Evolutionary conservation across 1,284 basidiomycete species (phyloP).

Genomic region (Pseudozyma pruni): DNA sequence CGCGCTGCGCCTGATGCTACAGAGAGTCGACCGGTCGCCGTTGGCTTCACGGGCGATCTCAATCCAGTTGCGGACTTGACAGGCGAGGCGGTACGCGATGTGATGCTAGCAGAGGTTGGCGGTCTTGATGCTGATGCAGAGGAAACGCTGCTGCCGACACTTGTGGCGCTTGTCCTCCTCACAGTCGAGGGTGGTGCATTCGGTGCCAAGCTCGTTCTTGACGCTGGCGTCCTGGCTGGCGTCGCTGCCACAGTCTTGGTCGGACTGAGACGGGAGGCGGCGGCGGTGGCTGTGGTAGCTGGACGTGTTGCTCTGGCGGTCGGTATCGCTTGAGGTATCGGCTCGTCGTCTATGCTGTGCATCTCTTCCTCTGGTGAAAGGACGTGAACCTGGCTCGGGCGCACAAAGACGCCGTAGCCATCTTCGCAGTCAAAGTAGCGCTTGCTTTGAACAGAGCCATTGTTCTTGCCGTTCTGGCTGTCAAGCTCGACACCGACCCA

Average conservation of each 20-base stretch:
- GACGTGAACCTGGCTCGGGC: slow-evolving; percentile 84
- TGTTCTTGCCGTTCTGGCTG: slow-evolving; percentile 85
- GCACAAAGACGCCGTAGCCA: slow-evolving; percentile 87
- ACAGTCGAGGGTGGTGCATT: slow-evolving; percentile 19
- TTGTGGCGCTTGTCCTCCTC: slow-evolving; percentile 21
- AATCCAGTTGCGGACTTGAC: slow-evolving; percentile 20
- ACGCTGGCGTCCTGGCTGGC: slow-evolving; percentile 20
- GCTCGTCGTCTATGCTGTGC: slow-evolving; percentile 47
- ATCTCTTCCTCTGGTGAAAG: slow-evolving; percentile 63
- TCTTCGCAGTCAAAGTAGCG: slow-evolving; percentile 85
- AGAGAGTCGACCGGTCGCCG: slow-evolving; percentile 21
- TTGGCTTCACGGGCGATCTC: slow-evolving; percentile 41
- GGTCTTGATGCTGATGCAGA: slow-evolving; percentile 33
- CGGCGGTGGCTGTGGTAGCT: slow-evolving; percentile 4
- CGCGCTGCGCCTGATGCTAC: slow-evolving; percentile 27
- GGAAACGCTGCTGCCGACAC: slow-evolving; percentile 23
- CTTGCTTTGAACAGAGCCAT: slow-evolving; percentile 85
- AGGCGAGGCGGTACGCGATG: slow-evolving; percentile 27
- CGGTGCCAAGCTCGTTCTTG: slow-evolving; percentile 18
- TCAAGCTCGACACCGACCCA: slow-evolving; percentile 94
- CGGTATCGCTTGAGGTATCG: slow-evolving; percentile 2
- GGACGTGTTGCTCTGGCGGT: slow-evolving; percentile 22
- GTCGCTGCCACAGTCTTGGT: slow-evolving; percentile 32
- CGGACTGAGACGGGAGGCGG: slow-evolving; percentile 29
- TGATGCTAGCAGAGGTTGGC: slow-evolving; percentile 16